phyloP scores from a whole-genome alignment of 345 rosid species.

The Eucalyptus curtisii region DNA sequence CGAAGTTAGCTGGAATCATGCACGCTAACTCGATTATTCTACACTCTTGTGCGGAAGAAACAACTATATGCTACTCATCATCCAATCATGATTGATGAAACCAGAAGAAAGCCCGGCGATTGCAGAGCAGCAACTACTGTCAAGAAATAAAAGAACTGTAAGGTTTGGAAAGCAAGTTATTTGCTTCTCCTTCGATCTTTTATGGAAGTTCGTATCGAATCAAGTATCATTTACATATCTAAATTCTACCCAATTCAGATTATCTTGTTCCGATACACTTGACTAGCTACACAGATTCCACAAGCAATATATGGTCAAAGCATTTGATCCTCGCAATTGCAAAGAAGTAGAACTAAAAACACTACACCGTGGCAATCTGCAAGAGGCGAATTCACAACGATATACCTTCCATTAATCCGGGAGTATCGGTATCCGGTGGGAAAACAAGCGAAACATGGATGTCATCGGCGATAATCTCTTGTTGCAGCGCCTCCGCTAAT shows the following conservation, averaged over 20 bases:
- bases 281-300: background rate
- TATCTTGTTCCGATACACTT: background rate
- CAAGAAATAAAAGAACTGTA: background rate
- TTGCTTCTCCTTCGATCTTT: background rate
- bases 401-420: background rate
- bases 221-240: background rate
- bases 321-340: background rate
- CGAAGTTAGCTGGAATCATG: background rate
- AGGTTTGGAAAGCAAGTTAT: background rate
- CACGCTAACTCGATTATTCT: background rate
- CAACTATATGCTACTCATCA: background rate
- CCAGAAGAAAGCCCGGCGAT: background rate
- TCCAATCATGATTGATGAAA: background rate
- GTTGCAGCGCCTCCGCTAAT: conserved; percentile 85
- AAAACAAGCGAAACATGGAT: conserved; percentile 69
- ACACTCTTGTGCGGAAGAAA: background rate
- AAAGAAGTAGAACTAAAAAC: background rate
- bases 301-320: background rate
- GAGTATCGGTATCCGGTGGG: conserved; percentile 77
- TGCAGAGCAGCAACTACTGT: background rate
- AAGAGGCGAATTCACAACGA: background rate
- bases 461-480: conserved; percentile 65
- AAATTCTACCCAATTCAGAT: background rate
- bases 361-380: background rate
- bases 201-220: background rate